These are phyloP conservation scores for Hygrocybe coccinea DNA, from an alignment of 768 basidiomycete genomes.

Conservation along the genomic window DNA sequence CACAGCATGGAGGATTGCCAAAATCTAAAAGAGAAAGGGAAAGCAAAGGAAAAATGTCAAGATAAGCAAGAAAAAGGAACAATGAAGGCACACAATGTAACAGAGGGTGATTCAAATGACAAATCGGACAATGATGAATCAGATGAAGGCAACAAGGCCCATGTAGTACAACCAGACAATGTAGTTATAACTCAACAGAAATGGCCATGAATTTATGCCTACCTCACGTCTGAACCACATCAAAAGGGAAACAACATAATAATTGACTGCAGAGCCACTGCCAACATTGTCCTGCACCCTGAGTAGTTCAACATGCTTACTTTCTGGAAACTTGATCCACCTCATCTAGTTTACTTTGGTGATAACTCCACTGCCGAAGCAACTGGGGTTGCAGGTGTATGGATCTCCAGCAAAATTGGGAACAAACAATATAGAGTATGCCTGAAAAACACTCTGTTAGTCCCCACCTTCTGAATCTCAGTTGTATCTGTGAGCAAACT, in stretches of 20 bases:
- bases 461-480: slow-evolving; percentile 13
- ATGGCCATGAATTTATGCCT: slow-evolving; percentile 8
- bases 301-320: slow-evolving; percentile 1
- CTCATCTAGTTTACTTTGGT: slow-evolving; percentile 9
- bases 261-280: slow-evolving; percentile 11
- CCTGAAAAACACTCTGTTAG: slow-evolving; percentile 11
- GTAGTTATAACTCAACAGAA: slow-evolving; percentile 1
- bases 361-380: slow-evolving; percentile 12
- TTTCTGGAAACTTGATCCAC: slow-evolving; percentile 6
- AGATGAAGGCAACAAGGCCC: not conserved
- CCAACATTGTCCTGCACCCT: slow-evolving; percentile 11
- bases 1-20: slow-evolving; percentile 7
- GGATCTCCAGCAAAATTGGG: slow-evolving; percentile 9
- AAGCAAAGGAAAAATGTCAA: slow-evolving; percentile 5
- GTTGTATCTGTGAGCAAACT: slow-evolving; percentile 12
- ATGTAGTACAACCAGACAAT: not conserved
- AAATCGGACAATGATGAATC: not conserved
- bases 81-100: not conserved
- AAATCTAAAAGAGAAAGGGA: slow-evolving; percentile 12
- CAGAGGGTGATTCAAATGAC: not conserved
- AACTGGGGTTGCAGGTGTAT: slow-evolving; percentile 3
- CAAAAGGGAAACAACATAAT: slow-evolving; percentile 2
- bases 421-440: slow-evolving; percentile 7
- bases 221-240: slow-evolving; percentile 4
- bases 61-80: not conserved